Conservation (phyloP, 2,329 filamentous ascomycete species). For the Aspergillus viridinutans region DNA sequence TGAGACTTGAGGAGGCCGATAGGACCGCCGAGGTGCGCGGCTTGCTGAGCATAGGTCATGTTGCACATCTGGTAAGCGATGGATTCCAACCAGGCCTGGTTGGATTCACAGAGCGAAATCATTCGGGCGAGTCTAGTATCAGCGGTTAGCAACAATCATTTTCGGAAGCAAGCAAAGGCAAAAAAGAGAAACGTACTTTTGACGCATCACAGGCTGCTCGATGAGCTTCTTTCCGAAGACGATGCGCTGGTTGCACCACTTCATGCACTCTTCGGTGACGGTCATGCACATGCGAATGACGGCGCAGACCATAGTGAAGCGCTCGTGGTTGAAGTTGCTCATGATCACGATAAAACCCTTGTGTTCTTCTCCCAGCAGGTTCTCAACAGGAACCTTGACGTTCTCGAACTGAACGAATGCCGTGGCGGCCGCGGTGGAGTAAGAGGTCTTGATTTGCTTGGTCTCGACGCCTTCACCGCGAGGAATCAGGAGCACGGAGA, state of each 20-base stretch:
- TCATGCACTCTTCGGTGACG: slow-evolving; percentile 77
- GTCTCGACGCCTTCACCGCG: slow-evolving; percentile 65
- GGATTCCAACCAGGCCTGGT: slow-evolving; percentile 79
- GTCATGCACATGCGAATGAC: slow-evolving; percentile 62
- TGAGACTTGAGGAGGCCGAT: slow-evolving; percentile 80
- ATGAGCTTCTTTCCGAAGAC: slow-evolving; percentile 80
- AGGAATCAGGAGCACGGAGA: slow-evolving; percentile 72
- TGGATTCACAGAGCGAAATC: slow-evolving; percentile 76
- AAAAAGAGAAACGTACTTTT: slow-evolving; percentile 55
- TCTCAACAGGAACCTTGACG: slow-evolving; percentile 75
- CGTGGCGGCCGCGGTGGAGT: slow-evolving; percentile 74
- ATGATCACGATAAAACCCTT: slow-evolving; percentile 82
- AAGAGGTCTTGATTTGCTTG: slow-evolving; percentile 61
- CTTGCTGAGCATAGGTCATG: slow-evolving; percentile 74
- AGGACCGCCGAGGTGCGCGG: slow-evolving; percentile 70
- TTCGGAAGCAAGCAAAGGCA: not conserved
- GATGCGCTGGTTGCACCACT: slow-evolving; percentile 82
- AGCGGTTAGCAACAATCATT: not conserved
- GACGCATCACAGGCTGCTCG: slow-evolving; percentile 74
- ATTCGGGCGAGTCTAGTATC: slow-evolving; percentile 67
- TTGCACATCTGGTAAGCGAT: slow-evolving; percentile 86
- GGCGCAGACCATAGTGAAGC: slow-evolving; percentile 69
- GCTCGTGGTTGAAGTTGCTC: slow-evolving; percentile 85
- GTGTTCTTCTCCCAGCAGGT: slow-evolving; percentile 76
- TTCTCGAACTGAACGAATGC: slow-evolving; percentile 79